phyloP scores from a whole-genome alignment of 306 rosid species.

The Casuarina cunninghamiana region DNA sequence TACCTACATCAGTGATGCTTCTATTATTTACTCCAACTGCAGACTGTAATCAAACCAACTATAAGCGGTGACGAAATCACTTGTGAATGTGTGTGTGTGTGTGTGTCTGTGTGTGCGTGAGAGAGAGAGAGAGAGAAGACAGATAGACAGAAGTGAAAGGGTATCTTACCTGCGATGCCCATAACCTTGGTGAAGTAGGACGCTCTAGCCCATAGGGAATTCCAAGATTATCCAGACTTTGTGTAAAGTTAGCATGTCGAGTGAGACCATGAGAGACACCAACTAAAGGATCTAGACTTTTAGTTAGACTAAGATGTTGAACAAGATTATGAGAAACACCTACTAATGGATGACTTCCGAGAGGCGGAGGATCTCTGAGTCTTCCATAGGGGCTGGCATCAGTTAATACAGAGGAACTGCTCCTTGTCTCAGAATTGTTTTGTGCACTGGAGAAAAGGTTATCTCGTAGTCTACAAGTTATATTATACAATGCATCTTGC shows the following conservation, averaged over 20 bases:
- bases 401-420: conserved; percentile 44
- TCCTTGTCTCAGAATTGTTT: conserved; percentile 59
- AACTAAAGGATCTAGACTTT: conserved; percentile 23
- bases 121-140: conserved; percentile 17
- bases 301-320: conserved; percentile 32
- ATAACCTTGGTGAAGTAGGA: conserved; percentile 71
- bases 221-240: conserved; percentile 59
- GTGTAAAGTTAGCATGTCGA: conserved; percentile 49
- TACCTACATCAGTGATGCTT: conserved; percentile 51
- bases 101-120: too few relatives aligned
- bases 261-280: conserved; percentile 46
- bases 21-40: conserved; percentile 58
- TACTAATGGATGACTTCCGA: conserved; percentile 40
- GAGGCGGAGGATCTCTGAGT: conserved; percentile 50
- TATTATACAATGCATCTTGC: conserved; percentile 93
- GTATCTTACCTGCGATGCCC: conserved; percentile 59
- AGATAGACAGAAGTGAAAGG: not conserved
- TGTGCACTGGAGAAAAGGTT: conserved; percentile 61
- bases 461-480: conserved; percentile 90
- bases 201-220: conserved; percentile 56
- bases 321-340: conserved; percentile 45
- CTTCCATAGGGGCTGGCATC: conserved; percentile 71
- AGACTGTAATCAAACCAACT: conserved; percentile 47
- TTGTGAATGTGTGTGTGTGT: too few relatives aligned
- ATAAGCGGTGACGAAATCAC: conserved; percentile 14